Base-by-base conservation (phyloP, 306 rosid genomes). In the Potentilla sterilis region DNA sequence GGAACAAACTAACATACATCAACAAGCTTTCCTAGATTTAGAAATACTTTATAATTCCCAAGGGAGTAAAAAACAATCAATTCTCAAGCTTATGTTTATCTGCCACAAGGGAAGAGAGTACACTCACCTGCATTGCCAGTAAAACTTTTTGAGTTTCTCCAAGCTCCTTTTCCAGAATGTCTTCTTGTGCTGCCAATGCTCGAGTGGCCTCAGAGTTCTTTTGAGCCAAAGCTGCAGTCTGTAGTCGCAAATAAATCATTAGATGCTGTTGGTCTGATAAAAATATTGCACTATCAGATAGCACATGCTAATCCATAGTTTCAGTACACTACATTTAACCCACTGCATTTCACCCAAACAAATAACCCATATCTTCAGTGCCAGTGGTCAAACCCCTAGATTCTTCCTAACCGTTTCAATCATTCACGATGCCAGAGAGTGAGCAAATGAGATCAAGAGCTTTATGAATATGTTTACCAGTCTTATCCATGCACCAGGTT, bases 101-200 rank as follows among this genome's bases (percentile, higher is more conserved):
- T 35, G 24, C 44, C 69, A 21, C 22, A 13, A 6, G 38, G 18
- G 61, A 70, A 24, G 11, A n/a, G 14, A 19, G 11, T 22, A 19
- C 34, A 46, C 76, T 79, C 84, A 94, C 98, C 95, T 95, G 97
- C 98, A 95, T 90, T 64, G 97, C 97, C 76, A 92, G 85, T 77
- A 95, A 86, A 80, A 90, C 93, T 63, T 90, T 89, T 78, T 92
- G 98, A 75, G 85, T 90, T 86, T 92, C 98, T 76, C 88, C 89
- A 40, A 95, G 88, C 86, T 95, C 98, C 85, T 90, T 92, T 89
- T 90, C 97, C 79, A 95, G 84, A 77, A 85, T 75, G 82, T 92
- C 93, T 75, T 90, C 91, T 77, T 88, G 97, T 43, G 71, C 68
- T 14, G 91, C 97, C 80, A 92, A 88, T 69, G 88, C 89, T 88